Base-by-base conservation (phyloP, 495 filamentous ascomycete species). In the Aspergillus nanangensis region DNA sequence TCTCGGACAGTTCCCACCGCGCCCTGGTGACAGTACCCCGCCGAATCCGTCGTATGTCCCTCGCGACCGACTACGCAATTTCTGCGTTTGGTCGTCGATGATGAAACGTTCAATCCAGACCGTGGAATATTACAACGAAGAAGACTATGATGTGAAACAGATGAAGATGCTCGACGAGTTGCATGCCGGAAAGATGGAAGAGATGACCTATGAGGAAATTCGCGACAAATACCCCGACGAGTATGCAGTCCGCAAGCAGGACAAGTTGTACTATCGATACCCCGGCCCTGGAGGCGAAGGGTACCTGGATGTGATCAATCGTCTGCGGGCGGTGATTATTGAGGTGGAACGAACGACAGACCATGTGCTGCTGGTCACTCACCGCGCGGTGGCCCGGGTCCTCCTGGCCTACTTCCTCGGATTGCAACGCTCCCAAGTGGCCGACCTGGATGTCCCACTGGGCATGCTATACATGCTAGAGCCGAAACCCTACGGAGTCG, bases 121-220 rank as follows among this genome's bases (percentile, higher is more conserved):
- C 1, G 89, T 87, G 0, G 78, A 90, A 42, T 81, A 83, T 58
- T 98, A 97, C 64, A 86, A 88, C 44, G 93, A 97, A 50, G 93
- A 98, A n/a, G 88, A 96, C 19, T 98, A 89, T 58, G 93, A 97
- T 51, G 81, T 92, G 56, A 98, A 98, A 71, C 82, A 94, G 54
- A 96, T 95, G 89, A 87, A 88, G 54, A 96, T 96, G 90, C 80
- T 98, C 13, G 94, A 98, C 56, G 93, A 98, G 60, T 83, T 98
- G 31, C 88, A 96, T 57, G 86, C 92, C 1, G 93, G 93, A 13
- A 76, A 75, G 31, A 93, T 95, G 73, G 93, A 98, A 65, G 91
- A 93, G 24, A 76, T 95, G 74, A 96, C 92, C 2, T 98, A 98
- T 58, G 80, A 86, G 3, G 87, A 95, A 53, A 96, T 98, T 48